Evolutionary conservation across 2,329 filamentous ascomycete genomes (phyloP), one percentile per base, ranked within the genome.

Genomic region (Colletotrichum gloeosporioides): DNA sequence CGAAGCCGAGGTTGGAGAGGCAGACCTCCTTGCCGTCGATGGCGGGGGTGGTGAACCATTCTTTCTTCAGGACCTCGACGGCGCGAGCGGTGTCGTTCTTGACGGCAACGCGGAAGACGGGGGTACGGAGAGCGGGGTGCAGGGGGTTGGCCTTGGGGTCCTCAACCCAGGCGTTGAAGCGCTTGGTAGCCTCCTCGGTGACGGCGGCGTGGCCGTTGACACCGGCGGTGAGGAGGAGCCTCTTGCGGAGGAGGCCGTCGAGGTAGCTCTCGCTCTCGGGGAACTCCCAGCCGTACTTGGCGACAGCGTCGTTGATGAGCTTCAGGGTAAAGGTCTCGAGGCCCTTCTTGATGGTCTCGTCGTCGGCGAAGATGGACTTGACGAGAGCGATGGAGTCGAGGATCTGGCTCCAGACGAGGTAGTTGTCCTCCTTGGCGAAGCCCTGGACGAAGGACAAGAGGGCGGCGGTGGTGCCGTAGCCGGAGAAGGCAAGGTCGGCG

Each of bases 11-110:
- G 6, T 94, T 92, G 49, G 91, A 88, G 4, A 99, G 90, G 79
- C 92, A 94, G 78, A 98, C 94, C 79, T 98, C 96, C 85, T 96
- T 98, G 80, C 96, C 96, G 81, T 99, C 97, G 49, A 98, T 93
- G 9, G 96, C 95, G 69, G 94, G 93, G 15, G 95, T 97, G 67
- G 89, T 93, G 78, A 92, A 90, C 90, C 95, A 99, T 83, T 98
- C 96, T 71, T 95, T 92, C 87, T 96, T 95, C 71, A 99, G 90
- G 9, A 93, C 90, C 32, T 94, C 90, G 79, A 95, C 95, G 18
- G 92, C 88, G 69, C 90, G 90, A 9, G 92, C 92, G 8, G 95
- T 92, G 78, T 96, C 92, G 73, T 86, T 85, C 78, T 92, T 93
- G 76, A 98, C 90, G 31, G 92, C 94, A 44, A 96, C 93, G 75